Evolutionary conservation across 2,329 filamentous ascomycete genomes (phyloP).

Genomic region (Aspergillus pseudoglaucus): DNA sequence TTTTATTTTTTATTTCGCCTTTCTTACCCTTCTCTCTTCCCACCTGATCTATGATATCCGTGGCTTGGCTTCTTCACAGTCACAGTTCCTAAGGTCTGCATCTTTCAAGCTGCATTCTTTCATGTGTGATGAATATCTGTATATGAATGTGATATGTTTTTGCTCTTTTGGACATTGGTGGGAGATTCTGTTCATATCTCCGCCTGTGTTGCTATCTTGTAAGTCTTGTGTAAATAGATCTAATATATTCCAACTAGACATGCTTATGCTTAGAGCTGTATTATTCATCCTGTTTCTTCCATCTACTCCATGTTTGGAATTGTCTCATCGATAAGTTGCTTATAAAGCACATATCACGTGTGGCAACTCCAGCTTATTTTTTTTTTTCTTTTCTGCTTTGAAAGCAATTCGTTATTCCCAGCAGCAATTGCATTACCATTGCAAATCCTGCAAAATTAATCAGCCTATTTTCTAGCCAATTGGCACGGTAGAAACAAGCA

Average conservation of each 20-base stretch:
- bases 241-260: not conserved
- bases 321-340: not conserved
- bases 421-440: not conserved
- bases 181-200: not conserved
- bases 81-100: not conserved
- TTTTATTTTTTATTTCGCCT: not conserved
- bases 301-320: not conserved
- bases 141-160: not conserved
- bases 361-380: not conserved
- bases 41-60: not conserved
- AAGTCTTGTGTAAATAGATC: not conserved
- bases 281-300: not conserved
- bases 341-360: not conserved
- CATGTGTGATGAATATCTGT: conserved; percentile 1
- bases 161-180: not conserved
- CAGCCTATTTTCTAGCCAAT: not conserved
- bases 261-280: not conserved
- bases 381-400: not conserved
- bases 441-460: not conserved
- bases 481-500: not conserved
- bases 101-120: not conserved
- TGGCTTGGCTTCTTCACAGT: not conserved
- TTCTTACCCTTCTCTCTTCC: not conserved
- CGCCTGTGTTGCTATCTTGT: not conserved
- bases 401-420: not conserved